Conservation (phyloP, 768 basidiomycete species). For the Mycena metata region DNA sequence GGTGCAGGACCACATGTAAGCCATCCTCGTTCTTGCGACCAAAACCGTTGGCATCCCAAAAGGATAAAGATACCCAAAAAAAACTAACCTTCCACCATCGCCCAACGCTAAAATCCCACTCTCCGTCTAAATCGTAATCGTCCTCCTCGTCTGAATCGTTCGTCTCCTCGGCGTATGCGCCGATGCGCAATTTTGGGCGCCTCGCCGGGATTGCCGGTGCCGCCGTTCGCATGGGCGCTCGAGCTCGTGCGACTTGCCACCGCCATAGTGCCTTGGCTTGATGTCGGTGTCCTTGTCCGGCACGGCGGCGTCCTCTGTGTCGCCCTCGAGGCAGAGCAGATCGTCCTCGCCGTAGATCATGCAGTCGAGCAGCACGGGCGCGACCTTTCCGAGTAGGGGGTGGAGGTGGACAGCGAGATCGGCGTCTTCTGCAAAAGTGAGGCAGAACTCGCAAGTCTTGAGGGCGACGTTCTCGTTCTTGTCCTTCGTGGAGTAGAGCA, state of each 20-base stretch:
- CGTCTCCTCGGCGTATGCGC: slow-evolving; percentile 86
- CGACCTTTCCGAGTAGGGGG: slow-evolving; percentile 91
- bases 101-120: slow-evolving; percentile 96
- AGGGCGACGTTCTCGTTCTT: slow-evolving; percentile 96
- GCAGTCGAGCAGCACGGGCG: slow-evolving; percentile 94
- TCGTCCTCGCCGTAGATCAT: slow-evolving; percentile 99
- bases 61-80: slow-evolving; percentile 3
- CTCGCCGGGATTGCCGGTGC: slow-evolving; percentile 53
- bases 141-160: slow-evolving; percentile 90
- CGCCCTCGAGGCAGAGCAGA: slow-evolving; percentile 93
- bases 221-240: slow-evolving; percentile 77
- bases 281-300: slow-evolving; percentile 97
- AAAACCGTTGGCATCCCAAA: background rate
- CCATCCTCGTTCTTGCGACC: background rate
- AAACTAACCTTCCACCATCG: slow-evolving; percentile 93
- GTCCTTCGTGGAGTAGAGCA: slow-evolving; percentile 98
- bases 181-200: slow-evolving; percentile 59
- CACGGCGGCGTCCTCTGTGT: slow-evolving; percentile 88
- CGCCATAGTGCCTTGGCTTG: slow-evolving; percentile 92
- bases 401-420: slow-evolving; percentile 87
- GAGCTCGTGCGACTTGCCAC: slow-evolving; percentile 82
- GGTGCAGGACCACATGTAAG: slow-evolving; percentile 71
- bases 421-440: slow-evolving; percentile 97
- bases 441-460: slow-evolving; percentile 99
- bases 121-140: slow-evolving; percentile 88